Evolutionary conservation across 768 basidiomycete genomes (phyloP).

Genomic region (Pleurotus citrinopileatus): DNA sequence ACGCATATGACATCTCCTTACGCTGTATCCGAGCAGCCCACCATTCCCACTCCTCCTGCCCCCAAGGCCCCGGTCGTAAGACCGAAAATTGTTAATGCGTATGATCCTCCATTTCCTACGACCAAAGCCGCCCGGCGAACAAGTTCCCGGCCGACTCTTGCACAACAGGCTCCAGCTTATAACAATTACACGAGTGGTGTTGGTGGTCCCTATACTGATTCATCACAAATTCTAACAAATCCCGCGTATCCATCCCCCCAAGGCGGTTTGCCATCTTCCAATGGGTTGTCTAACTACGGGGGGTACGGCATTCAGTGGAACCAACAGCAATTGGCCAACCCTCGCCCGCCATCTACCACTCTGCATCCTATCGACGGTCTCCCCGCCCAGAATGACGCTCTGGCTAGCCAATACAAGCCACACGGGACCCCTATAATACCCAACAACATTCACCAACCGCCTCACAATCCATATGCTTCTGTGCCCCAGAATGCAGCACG

Average conservation of each 20-base stretch:
- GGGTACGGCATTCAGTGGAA: neutral
- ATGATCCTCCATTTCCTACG: constrained; percentile 72
- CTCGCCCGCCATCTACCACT: neutral
- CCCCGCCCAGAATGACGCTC: neutral
- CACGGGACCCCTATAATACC: neutral
- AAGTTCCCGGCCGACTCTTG: neutral
- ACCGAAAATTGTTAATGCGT: constrained; percentile 68
- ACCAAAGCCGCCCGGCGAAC: constrained; percentile 33
- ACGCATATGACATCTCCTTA: constrained; percentile 12
- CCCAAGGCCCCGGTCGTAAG: constrained; percentile 48
- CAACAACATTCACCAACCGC: neutral
- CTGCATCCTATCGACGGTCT: neutral
- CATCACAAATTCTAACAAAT: constrained; percentile 8
- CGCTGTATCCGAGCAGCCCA: constrained; percentile 7
- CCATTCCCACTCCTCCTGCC: constrained; percentile 29
- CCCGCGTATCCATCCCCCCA: neutral
- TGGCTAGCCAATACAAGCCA: neutral
- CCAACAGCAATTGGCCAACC: too few species aligned
- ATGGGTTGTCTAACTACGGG: neutral
- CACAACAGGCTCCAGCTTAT: neutral
- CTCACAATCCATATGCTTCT: neutral
- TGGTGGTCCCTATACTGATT: neutral
- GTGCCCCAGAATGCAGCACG: neutral
- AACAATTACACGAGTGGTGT: neutral
- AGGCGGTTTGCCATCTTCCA: neutral